phyloP scores from a whole-genome alignment of 2,329 filamentous ascomycete species.

The Bipolaris gigantea region DNA sequence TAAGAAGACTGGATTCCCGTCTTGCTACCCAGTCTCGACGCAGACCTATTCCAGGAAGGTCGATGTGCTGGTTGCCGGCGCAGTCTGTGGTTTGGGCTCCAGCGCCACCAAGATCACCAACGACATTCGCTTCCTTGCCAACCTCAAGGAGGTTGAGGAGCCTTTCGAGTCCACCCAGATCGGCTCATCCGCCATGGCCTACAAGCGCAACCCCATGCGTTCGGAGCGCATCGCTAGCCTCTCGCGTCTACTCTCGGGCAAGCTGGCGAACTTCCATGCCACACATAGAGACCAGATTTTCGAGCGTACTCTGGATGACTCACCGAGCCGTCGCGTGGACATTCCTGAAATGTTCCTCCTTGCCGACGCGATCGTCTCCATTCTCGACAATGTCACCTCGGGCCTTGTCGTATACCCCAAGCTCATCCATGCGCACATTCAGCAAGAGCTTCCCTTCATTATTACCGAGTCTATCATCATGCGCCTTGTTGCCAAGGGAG shows the following conservation, averaged over 20 bases:
- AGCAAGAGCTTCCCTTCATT: constrained; percentile 86
- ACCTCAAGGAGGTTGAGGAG: constrained; percentile 82
- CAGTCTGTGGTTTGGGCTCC: constrained; percentile 76
- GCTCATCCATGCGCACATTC: constrained; percentile 65
- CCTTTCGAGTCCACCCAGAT: constrained; percentile 76
- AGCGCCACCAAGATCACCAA: constrained; percentile 74
- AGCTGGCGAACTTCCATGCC: constrained; percentile 56
- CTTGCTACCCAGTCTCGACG: constrained; percentile 65
- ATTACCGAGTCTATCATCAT: constrained; percentile 63
- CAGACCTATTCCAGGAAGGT: constrained; percentile 82
- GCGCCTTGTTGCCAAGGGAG: constrained; percentile 71
- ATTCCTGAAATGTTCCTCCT: constrained; percentile 54
- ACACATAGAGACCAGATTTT: constrained; percentile 76
- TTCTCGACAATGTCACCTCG: constrained; percentile 73
- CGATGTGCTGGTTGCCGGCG: constrained; percentile 78
- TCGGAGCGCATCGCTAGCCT: constrained; percentile 64
- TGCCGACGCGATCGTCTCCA: constrained; percentile 62
- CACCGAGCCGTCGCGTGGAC: constrained; percentile 63
- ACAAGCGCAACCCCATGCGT: constrained; percentile 65
- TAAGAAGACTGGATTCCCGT: constrained; percentile 65
- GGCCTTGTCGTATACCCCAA: constrained; percentile 76
- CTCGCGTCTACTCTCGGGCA: constrained; percentile 58
- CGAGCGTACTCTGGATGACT: constrained; percentile 78
- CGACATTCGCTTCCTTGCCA: constrained; percentile 73
- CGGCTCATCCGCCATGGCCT: constrained; percentile 56